A percentile compares a stretch with the other conserved stretches of the same genome.
Conservation (phyloP, 306 rosid genomes). For the Rosa persica region DNA sequence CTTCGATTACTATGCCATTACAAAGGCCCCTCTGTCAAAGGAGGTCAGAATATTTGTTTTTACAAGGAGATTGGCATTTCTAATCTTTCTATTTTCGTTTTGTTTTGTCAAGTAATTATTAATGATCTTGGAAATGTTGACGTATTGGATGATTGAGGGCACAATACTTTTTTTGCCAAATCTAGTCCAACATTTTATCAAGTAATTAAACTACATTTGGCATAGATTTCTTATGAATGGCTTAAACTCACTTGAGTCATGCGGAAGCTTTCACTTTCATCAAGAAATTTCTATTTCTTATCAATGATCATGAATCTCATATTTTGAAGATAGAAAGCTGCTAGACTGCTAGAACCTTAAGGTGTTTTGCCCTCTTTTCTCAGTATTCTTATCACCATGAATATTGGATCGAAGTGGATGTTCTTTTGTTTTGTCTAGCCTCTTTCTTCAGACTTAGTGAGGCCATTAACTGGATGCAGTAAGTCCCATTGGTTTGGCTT, state of each 20-base stretch:
- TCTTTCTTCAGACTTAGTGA: background rate
- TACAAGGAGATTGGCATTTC: slow-evolving; percentile 61
- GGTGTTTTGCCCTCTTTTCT: background rate
- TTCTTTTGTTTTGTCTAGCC: background rate
- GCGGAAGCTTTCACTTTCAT: background rate
- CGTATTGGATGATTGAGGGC: background rate
- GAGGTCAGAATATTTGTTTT: slow-evolving; percentile 58
- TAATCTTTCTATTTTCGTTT: slow-evolving; percentile 18
- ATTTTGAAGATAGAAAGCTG: background rate
- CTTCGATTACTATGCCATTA: slow-evolving; percentile 87
- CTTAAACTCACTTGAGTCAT: background rate
- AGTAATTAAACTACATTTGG: background rate
- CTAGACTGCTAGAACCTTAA: background rate
- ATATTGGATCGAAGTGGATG: background rate
- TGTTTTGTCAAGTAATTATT: background rate
- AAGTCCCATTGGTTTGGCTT: background rate
- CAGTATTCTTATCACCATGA: background rate
- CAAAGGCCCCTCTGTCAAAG: slow-evolving; percentile 92
- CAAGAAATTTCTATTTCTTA: background rate
- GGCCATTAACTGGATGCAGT: background rate
- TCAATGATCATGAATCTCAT: background rate
- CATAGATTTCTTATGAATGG: background rate
- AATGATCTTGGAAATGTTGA: background rate
- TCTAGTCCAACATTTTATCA: background rate
- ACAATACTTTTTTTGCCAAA: background rate